Conservation (phyloP, 2,329 filamentous ascomycete genomes). For the Scedosporium apiospermum region DNA sequence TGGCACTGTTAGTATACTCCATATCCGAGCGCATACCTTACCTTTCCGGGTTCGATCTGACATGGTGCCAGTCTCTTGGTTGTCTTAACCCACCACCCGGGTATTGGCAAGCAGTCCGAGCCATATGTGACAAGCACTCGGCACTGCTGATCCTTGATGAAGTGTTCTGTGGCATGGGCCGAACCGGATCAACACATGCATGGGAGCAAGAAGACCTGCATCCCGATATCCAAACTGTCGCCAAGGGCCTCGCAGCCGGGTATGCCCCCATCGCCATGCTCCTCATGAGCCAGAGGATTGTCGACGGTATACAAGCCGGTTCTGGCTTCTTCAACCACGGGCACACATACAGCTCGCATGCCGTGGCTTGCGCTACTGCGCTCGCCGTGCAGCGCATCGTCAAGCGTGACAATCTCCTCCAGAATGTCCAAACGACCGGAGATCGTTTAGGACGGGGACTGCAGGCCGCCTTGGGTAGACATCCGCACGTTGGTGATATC, state of each 20-base stretch:
- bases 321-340: constrained; percentile 37
- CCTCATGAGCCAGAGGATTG: constrained; percentile 42
- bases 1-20: constrained; percentile 19
- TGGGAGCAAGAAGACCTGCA: constrained; percentile 47
- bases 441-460: constrained; percentile 33
- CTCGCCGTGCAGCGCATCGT: constrained; percentile 55
- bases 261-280: constrained; percentile 53
- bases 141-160: constrained; percentile 73
- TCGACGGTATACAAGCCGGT: constrained; percentile 29
- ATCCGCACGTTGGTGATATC: constrained; percentile 48
- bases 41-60: no score
- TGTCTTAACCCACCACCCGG: constrained; percentile 57
- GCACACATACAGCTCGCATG: constrained; percentile 53
- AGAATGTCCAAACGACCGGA: constrained; percentile 49
- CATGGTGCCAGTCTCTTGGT: constrained; percentile 25
- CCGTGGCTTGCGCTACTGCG: constrained; percentile 49
- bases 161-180: constrained; percentile 60
- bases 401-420: constrained; percentile 43
- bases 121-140: constrained; percentile 61
- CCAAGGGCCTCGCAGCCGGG: constrained; percentile 57
- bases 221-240: constrained; percentile 58
- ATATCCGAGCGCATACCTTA: no score
- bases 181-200: constrained; percentile 49
- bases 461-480: constrained; percentile 27
- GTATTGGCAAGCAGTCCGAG: constrained; percentile 60